phyloP scores from a whole-genome alignment of 1,139 yeast genomes.

The Nakaseomyces glabratus region DNA sequence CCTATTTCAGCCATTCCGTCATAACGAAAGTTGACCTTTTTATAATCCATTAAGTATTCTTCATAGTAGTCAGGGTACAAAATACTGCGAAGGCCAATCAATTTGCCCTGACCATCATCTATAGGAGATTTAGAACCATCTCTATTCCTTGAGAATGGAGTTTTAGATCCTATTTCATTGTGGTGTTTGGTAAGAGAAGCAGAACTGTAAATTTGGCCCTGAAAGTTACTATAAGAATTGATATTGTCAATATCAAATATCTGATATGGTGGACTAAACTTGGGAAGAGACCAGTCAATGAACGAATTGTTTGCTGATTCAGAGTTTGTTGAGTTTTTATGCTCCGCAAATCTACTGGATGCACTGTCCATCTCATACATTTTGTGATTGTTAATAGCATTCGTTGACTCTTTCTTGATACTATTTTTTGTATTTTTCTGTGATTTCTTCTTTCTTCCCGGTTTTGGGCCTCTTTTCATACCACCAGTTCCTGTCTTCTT shows the following conservation, averaged over 20 bases:
- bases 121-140: not conserved
- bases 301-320: too few relatives aligned
- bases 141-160: not conserved
- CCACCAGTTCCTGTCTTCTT: too few relatives aligned
- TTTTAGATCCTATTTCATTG: conserved; percentile 13
- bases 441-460: not conserved
- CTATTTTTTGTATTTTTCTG: not conserved
- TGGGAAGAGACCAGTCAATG: conserved; percentile 11
- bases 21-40: conserved; percentile 27
- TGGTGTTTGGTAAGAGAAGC: conserved; percentile 13
- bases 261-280: conserved; percentile 12
- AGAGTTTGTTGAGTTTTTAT: too few relatives aligned
- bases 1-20: conserved; percentile 71
- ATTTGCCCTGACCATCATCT: not conserved
- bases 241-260: conserved; percentile 18
- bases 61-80: conserved; percentile 28
- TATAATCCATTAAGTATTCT: conserved; percentile 25
- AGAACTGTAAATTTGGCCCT: conserved; percentile 14
- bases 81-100: conserved; percentile 22
- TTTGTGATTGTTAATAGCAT: too few relatives aligned
- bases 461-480: conserved; percentile 1
- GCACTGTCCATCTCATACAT: too few relatives aligned
- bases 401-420: not conserved
- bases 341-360: too few relatives aligned
- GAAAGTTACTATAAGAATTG: conserved; percentile 7